Evolutionary conservation across 192 early-diverging fungal genomes (phyloP).

Genomic region (Backusella westeae): DNA sequence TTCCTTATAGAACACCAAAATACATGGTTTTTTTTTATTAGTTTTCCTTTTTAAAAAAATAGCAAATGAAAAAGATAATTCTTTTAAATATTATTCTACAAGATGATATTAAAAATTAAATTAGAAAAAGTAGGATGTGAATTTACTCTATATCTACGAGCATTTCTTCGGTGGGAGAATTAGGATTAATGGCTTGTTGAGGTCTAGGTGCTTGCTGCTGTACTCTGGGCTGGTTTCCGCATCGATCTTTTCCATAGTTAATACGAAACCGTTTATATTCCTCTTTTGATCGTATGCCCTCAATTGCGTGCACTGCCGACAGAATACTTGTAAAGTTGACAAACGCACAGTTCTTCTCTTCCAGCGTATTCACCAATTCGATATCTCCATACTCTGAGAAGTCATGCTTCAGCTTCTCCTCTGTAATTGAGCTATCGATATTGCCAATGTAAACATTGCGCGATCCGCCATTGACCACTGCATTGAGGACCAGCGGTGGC

Average conservation of each 20-base stretch:
- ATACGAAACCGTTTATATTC: constrained; percentile 62
- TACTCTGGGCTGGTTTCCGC: constrained; percentile 67
- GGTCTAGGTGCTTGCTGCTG: constrained; percentile 10
- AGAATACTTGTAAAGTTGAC: constrained; percentile 82
- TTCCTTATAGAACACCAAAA: not conserved
- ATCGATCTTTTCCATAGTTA: constrained; percentile 89
- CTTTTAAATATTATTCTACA: not conserved
- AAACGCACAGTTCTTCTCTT: constrained; percentile 83
- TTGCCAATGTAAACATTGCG: constrained; percentile 83
- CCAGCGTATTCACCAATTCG: constrained; percentile 79
- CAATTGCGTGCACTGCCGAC: constrained; percentile 77
- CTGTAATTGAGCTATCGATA: constrained; percentile 60
- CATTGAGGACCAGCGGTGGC: constrained; percentile 50
- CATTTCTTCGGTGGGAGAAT: not conserved
- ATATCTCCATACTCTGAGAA: constrained; percentile 87
- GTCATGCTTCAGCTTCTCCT: constrained; percentile 69
- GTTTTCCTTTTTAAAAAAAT: too few species aligned
- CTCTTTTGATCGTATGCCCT: constrained; percentile 57
- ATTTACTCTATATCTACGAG: not conserved
- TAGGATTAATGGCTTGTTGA: not conserved
- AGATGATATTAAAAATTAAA: not conserved
- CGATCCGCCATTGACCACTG: constrained; percentile 62
- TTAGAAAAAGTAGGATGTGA: not conserved
- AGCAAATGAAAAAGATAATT: not conserved
- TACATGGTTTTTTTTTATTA: not conserved